Conservation (phyloP, 331 rosid genomes). For the Quercus tomentella region DNA sequence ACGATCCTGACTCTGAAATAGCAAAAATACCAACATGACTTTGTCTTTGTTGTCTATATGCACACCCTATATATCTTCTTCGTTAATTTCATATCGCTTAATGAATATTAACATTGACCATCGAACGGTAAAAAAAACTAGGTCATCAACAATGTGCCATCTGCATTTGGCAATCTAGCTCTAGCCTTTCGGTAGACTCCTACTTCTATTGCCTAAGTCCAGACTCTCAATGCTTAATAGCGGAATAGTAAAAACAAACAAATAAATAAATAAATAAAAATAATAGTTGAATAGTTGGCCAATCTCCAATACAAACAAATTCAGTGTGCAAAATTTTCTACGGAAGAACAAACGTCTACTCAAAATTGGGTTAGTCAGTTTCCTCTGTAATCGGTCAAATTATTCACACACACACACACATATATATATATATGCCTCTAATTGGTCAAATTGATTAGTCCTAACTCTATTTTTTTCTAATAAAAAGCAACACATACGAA, state of each 20-base stretch:
- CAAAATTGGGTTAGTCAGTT: neutral
- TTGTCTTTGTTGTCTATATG: neutral
- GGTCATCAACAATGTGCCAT: no score
- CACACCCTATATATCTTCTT: neutral
- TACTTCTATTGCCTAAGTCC: neutral
- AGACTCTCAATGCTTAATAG: neutral
- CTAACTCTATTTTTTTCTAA: neutral
- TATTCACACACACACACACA: no score
- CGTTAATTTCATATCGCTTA: no score
- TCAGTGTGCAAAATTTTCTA: neutral
- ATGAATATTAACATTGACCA: no score
- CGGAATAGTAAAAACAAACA: neutral
- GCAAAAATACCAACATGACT: neutral
- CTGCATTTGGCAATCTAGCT: no score
- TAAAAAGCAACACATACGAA: neutral
- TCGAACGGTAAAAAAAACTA: no score
- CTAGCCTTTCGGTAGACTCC: no score
- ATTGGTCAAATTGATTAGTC: neutral
- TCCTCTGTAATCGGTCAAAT: no score
- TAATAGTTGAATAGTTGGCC: neutral
- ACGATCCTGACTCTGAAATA: constrained; percentile 66
- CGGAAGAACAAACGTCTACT: neutral
- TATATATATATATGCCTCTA: neutral
- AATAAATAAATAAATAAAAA: no score
- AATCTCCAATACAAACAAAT: neutral